phyloP scores from a whole-genome alignment of 352 stramenopile species.

The Globisporangium takayamanum region DNA sequence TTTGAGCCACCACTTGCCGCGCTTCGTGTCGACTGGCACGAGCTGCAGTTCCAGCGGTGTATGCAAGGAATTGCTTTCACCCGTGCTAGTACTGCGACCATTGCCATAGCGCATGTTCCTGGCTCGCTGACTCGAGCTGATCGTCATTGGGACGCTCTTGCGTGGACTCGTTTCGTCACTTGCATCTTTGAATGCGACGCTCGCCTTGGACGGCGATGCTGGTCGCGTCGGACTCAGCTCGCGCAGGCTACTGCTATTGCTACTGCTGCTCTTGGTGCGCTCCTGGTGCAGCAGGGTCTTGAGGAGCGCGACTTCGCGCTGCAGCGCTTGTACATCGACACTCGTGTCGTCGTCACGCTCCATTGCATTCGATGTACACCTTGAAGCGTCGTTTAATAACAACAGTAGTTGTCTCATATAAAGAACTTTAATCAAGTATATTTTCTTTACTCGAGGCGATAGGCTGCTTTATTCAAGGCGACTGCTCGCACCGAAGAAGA shows the following conservation, averaged over 20 bases:
- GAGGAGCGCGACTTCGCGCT: constrained; percentile 46
- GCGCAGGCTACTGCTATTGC: background rate
- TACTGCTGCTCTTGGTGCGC: constrained; percentile 21
- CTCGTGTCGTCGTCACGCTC: background rate
- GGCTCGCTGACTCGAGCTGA: background rate
- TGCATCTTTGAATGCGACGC: background rate
- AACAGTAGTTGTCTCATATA: too few species aligned
- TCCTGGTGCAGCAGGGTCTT: constrained; percentile 36
- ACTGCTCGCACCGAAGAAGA: too few species aligned
- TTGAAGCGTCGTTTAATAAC: background rate
- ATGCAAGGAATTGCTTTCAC: background rate
- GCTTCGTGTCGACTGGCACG: constrained; percentile 30
- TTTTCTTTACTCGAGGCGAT: too few species aligned
- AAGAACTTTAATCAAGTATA: too few species aligned
- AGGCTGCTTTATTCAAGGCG: too few species aligned
- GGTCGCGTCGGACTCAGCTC: constrained; percentile 8
- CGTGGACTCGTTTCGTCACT: background rate
- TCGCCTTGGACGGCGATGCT: constrained; percentile 6
- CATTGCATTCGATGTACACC: background rate
- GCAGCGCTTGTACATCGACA: constrained; percentile 38
- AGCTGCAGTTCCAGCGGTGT: constrained; percentile 25
- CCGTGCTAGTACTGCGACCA: constrained; percentile 3
- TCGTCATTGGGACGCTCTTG: background rate
- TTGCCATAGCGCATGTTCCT: constrained; percentile 3
- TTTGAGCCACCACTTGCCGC: constrained; percentile 65